Evolutionary conservation across 2,329 filamentous ascomycete species (phyloP), one percentile per base, ranked within the genome.

Genomic region (Ascochyta rabiei): DNA sequence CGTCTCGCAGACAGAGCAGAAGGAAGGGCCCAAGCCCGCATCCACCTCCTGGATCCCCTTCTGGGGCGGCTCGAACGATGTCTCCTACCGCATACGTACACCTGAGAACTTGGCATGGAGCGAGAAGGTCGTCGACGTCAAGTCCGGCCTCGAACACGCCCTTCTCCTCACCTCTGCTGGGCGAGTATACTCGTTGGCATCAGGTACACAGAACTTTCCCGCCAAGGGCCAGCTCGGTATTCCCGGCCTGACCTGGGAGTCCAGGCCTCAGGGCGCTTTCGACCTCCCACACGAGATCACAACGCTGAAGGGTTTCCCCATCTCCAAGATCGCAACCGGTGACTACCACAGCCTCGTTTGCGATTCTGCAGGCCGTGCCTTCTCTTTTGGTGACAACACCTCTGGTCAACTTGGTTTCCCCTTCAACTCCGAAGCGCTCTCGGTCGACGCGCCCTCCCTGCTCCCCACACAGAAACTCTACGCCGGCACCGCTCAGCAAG

Each of bases 361-460:
- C 15, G 90, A 93, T 69, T 84, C 84, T 56, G 81, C 88, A 47
- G 93, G 93, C 15, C 85, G 86, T 15, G 83, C 95, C 15, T 96
- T 95, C 74, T 82, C 87, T 6, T 98, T 96, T 77, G 95, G 95
- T 33, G 93, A 98, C 74, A 98, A 98, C 76, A 87, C 87, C 0
- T 84, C 86, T 38, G 95, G 95, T n/a, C 95, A 98, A 75, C 82
- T 98, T 3, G 93, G 93, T n/a, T 86, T 93, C 65, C 86, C 91
- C 45, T 85, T 84, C 48, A 86, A 86, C 78, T 72, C 83, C 0
- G 84, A 88, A 24, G 79, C 84, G 15, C 80, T 85, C 7, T 84
- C 79, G 53, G 79, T 89, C 21, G 89, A 93, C 61, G 82, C 82
- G 0, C 92, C 95, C 0, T 85, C 86, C 3, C 82, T 87, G 6